Evolutionary conservation across 441 rosid genomes (phyloP).

Genomic region (Croton laevigatus): DNA sequence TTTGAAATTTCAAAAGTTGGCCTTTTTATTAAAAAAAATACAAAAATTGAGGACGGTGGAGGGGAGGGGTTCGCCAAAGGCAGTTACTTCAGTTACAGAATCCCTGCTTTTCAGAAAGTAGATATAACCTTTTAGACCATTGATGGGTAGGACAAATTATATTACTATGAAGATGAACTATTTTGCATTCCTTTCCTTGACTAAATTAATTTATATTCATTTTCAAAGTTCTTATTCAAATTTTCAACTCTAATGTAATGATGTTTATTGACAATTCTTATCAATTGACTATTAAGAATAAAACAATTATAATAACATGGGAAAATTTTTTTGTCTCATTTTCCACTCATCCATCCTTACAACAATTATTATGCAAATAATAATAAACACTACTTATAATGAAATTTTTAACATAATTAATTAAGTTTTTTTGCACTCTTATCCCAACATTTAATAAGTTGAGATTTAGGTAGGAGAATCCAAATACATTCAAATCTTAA

Average conservation of each 20-base stretch:
- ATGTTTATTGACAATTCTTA: not conserved
- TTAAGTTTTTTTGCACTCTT: too few species aligned
- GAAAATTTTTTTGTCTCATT: too few species aligned
- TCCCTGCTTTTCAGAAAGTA: not conserved
- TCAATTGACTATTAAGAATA: too few species aligned
- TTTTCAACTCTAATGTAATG: not conserved
- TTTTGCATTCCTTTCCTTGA: not conserved
- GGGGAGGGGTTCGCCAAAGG: conserved; percentile 6
- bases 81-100: conserved; percentile 24
- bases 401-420: too few species aligned
- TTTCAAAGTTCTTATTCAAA: not conserved
- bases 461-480: too few species aligned
- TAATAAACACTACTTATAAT: too few species aligned
- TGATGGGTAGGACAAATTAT: too few species aligned
- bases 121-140: not conserved
- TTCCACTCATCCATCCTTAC: too few species aligned
- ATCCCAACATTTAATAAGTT: too few species aligned
- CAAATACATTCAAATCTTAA: not conserved
- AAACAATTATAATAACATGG: too few species aligned
- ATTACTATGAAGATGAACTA: too few species aligned
- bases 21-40: not conserved
- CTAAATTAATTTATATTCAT: not conserved
- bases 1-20: not conserved
- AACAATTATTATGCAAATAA: too few species aligned
- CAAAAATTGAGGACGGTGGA: not conserved